phyloP scores from a whole-genome alignment of 805 yeast genomes.

The Pichia californica region DNA sequence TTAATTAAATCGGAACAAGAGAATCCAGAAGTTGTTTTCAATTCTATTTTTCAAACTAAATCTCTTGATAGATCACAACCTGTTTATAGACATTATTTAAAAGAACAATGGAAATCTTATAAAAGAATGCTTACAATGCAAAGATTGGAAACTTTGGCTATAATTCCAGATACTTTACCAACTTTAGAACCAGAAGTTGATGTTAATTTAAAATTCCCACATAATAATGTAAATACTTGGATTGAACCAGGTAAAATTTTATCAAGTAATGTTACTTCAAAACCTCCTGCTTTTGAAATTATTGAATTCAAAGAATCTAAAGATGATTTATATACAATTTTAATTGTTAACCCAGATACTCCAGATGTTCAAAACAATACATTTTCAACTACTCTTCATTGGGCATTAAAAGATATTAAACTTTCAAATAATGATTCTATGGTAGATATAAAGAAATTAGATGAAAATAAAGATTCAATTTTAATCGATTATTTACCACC shows the following conservation, averaged over 20 bases:
- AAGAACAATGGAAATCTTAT: conserved; percentile 64
- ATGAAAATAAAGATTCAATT: conserved; percentile 33
- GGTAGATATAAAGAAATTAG: conserved; percentile 40
- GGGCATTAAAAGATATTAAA: conserved; percentile 67
- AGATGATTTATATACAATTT: conserved; percentile 61
- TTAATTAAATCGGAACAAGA: conserved; percentile 57
- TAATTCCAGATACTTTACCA: conserved; percentile 92
- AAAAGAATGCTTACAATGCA: conserved; percentile 82
- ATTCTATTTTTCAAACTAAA: conserved; percentile 42
- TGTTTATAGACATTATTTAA: conserved; percentile 66
- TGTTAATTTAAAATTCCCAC: conserved; percentile 68
- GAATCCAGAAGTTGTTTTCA: conserved; percentile 84
- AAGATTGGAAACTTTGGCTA: conserved; percentile 75
- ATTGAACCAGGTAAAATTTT: conserved; percentile 72
- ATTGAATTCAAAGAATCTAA: conserved; percentile 57
- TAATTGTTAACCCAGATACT: conserved; percentile 86
- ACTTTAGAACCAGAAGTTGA: conserved; percentile 78
- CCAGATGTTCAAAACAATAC: conserved; percentile 70
- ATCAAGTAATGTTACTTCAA: conserved; percentile 65
- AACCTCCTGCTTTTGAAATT: conserved; percentile 72
- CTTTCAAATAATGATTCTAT: conserved; percentile 52
- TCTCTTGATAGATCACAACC: conserved; percentile 65
- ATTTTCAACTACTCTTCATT: conserved; percentile 65
- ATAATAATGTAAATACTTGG: conserved; percentile 53
- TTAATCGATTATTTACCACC: conserved; percentile 70